Evolutionary conservation across 1,284 basidiomycete species (phyloP).

Genomic region (Pseudozyma hubeiensis): DNA sequence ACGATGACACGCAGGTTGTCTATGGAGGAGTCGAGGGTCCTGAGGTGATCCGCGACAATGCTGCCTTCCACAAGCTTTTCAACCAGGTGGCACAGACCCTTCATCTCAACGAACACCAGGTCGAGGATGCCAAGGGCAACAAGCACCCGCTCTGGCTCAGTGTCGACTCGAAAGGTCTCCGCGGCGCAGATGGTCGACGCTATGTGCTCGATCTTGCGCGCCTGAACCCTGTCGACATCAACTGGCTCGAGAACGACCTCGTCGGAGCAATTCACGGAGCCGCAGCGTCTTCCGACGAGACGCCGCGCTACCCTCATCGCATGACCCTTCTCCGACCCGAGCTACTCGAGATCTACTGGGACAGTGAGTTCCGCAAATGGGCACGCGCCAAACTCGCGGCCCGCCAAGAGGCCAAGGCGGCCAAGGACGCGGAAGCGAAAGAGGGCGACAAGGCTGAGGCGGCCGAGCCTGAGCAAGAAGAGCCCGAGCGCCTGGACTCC

Average conservation of each 20-base stretch:
- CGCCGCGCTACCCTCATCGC: constrained; percentile 72
- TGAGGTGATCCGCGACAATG: constrained; percentile 69
- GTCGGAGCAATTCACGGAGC: constrained; percentile 64
- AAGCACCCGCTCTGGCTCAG: constrained; percentile 72
- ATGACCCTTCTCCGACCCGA: constrained; percentile 74
- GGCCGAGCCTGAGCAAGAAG: constrained; percentile 31
- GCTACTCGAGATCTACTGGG: constrained; percentile 73
- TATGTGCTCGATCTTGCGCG: constrained; percentile 74
- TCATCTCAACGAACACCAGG: constrained; percentile 72
- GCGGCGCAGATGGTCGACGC: constrained; percentile 73
- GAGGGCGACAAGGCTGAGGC: constrained; percentile 23
- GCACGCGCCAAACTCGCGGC: constrained; percentile 71
- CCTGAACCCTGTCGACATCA: constrained; percentile 73
- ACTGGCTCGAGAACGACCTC: constrained; percentile 73
- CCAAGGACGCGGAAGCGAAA: constrained; percentile 28
- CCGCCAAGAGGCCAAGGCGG: constrained; percentile 48
- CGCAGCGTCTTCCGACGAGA: constrained; percentile 17
- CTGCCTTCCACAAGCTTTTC: constrained; percentile 72
- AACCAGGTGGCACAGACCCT: constrained; percentile 72
- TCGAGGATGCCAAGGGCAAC: constrained; percentile 70
- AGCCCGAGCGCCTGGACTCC: constrained; percentile 63
- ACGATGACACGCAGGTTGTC: constrained; percentile 68
- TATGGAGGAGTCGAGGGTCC: constrained; percentile 74
- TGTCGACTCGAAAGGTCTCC: constrained; percentile 74
- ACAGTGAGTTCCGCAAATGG: constrained; percentile 72